phyloP scores from a whole-genome alignment of 305 asterid species.

The Caryopteris hybrid region DNA sequence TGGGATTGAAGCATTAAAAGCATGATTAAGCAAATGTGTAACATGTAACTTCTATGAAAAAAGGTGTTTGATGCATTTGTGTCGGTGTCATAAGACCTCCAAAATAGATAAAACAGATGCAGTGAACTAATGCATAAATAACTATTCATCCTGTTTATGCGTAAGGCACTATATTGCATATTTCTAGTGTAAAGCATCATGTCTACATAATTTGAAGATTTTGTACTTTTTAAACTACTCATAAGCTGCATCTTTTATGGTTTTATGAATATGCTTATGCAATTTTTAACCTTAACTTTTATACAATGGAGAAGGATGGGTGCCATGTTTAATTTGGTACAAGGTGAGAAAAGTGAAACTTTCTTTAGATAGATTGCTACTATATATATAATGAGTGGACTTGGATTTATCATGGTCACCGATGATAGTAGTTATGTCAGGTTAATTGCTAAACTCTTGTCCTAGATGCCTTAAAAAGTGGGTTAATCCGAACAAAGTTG shows the following conservation, averaged over 20 bases:
- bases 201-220: not conserved
- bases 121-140: not conserved
- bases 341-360: not conserved
- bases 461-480: not conserved
- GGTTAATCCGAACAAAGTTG: not conserved
- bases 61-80: slow-evolving; percentile 1
- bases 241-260: not conserved
- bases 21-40: not conserved
- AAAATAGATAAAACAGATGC: not conserved
- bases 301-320: not conserved
- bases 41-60: not conserved
- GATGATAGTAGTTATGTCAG: not conserved
- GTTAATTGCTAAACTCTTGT: not conserved
- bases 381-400: not conserved
- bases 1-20: not conserved
- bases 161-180: not conserved
- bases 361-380: not conserved
- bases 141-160: not conserved
- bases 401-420: not conserved
- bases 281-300: not conserved
- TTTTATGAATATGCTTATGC: not conserved
- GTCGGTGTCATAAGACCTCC: not conserved
- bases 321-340: not conserved
- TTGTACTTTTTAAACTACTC: not conserved
- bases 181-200: not conserved